A percentile compares a stretch with the other conserved stretches of the same genome.
Conservation (phyloP, 768 basidiomycete species). For the Tricholoma furcatifolium region DNA sequence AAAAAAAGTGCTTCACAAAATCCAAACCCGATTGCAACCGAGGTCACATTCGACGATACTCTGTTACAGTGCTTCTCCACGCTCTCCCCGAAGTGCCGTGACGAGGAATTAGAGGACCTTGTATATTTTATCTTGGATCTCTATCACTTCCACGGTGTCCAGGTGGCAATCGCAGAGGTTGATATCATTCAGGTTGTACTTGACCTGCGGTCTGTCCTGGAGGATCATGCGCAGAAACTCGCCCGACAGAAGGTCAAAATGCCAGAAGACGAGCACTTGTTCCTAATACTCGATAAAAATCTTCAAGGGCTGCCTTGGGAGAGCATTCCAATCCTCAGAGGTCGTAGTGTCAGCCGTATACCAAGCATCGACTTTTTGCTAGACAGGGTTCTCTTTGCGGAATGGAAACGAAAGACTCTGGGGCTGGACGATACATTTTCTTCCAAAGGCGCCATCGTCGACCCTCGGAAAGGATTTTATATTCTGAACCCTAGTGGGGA, state of each 20-base stretch:
- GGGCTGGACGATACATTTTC: slow-evolving; percentile 18
- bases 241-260: slow-evolving; percentile 22
- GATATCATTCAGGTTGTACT: slow-evolving; percentile 89
- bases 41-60: slow-evolving; percentile 63
- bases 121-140: slow-evolving; percentile 92
- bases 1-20: slow-evolving; percentile 33
- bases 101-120: slow-evolving; percentile 95
- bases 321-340: slow-evolving; percentile 82
- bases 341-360: slow-evolving; percentile 87
- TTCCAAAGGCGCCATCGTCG: slow-evolving; percentile 50
- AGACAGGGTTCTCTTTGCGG: slow-evolving; percentile 72
- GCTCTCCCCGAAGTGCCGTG: slow-evolving; percentile 75
- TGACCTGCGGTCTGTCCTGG: slow-evolving; percentile 75
- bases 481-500: slow-evolving; percentile 94
- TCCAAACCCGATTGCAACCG: slow-evolving; percentile 34
- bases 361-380: slow-evolving; percentile 86
- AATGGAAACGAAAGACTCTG: slow-evolving; percentile 32
- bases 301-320: slow-evolving; percentile 94
- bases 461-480: slow-evolving; percentile 73
- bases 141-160: slow-evolving; percentile 90
- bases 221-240: slow-evolving; percentile 58
- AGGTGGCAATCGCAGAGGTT: slow-evolving; percentile 86
- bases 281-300: slow-evolving; percentile 88
- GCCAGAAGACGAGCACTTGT: slow-evolving; percentile 66
- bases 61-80: slow-evolving; percentile 87